Base-by-base conservation (phyloP, 2,329 filamentous ascomycete species). In the Fusarium sp. region DNA sequence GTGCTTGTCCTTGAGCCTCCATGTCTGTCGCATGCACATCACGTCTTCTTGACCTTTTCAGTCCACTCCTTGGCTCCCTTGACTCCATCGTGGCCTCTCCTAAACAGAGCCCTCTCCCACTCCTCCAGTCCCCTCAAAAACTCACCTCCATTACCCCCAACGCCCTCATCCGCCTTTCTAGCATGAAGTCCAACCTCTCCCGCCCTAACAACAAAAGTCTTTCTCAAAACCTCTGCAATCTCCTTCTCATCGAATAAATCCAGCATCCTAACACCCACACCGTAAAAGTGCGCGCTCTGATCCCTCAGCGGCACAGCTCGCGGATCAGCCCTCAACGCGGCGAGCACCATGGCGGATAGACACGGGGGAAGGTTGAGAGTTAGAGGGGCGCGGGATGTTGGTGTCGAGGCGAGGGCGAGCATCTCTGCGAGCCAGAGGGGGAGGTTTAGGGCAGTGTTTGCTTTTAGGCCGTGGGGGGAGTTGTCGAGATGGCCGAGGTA, bases 341-440 rank as follows among this genome's bases (percentile, higher is more conserved):
- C 95, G 80, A 97, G 86, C 48, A 98, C 95, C 54, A 94, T 91
- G 71, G 91, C 89, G 6, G 93, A 92, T 1, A 98, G 90, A 5
- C 94, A 92, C 0, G 90, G 83, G 1, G 97, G 96, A 9, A 97
- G 90, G 80, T 97, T 95, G 69, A 98, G 90, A 0, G 93, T 93
- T 5, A 97, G 89, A 27, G 95, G 90, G 8, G 93, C 90, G 59
- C 84, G 85, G 67, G 84, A 86, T 83, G 31, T 84, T 58, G 82
- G 83, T 11, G 84, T 83, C 31, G 87, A 88, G 73, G 90, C 92
- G 52, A 97, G 89, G 33, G 94, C 94, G 62, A 99, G 93, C 90
- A 98, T 96, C 83, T 98, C 94, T 76, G 93, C 95, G 14, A 99
- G 91, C 97, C 97, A 99, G 75, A 98, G 88, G 2, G 97, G 97